Base-by-base conservation (phyloP, 1,284 basidiomycete species). In the Cutaneotrichosporon cyanovorans region DNA sequence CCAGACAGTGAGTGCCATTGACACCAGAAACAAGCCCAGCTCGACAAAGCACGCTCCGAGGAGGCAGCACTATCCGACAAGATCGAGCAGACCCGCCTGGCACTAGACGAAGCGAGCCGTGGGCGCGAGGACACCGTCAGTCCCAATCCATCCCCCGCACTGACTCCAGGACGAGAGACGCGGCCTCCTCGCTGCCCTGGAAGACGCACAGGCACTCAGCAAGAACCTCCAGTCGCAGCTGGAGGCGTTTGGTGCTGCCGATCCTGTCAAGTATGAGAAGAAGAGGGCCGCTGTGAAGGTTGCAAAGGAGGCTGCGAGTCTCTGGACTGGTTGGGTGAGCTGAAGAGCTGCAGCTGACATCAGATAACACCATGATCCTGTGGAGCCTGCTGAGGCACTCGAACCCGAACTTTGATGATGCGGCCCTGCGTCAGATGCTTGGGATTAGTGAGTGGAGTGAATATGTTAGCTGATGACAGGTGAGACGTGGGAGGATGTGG, bases 261-360 rank as follows among this genome's bases (percentile, higher is more conserved):
- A 91, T 68, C 87, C 88, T 0, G 77, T 75, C 40, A 84, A 81
- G 61, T 76, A 89, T 31, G 84, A 87, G 63, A 80, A 83, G 60
- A 84, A 81, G 66, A 80, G 77, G 47, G 72, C 81, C 35, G 85
- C 82, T 0, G 75, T 81, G 8, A 75, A 77, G 32, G 74, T 89
- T 4, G 85, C 84, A 6, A 84, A 82, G 51, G 85, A 88, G 60
- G 87, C 86, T 4, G 79, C 84, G 7, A 65, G 82, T 30, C 79
- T 87, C 10, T 90, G 87, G 86, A 91, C 88, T 37, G 87, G 87
- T 89, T 2, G 4, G 20, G 12, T 18, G 20, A 21, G 14, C 23
- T 16, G n/a, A n/a, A 33, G 36, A 23, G 12, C 14, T 11, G n/a
- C n/a, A 34, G 14, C 32, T 42, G 23, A 32, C n/a, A 19, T 14